Conservation (phyloP, 805 yeast genomes). For the Cyberlindnera samutprakarnensis region DNA sequence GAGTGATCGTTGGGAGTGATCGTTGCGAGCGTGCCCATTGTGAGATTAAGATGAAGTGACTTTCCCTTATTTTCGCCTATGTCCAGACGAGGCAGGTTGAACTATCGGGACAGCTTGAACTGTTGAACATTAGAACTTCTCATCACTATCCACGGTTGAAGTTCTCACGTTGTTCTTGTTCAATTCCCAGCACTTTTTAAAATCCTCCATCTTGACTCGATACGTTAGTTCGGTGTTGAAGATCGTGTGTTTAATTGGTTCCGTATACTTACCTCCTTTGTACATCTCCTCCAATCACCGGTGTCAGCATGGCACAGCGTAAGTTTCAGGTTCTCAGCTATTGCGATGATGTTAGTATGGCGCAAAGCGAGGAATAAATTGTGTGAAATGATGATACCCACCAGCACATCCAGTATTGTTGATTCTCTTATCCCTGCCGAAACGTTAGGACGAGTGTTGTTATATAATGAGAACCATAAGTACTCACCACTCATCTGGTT, state of each 20-base stretch:
- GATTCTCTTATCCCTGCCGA: constrained; percentile 58
- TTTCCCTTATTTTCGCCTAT: no score
- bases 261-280: constrained; percentile 45
- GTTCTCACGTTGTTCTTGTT: constrained; percentile 33
- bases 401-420: constrained; percentile 67
- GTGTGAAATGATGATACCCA: constrained; percentile 25
- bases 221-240: no score
- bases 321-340: constrained; percentile 59
- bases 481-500: constrained; percentile 61
- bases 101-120: background rate
- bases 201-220: constrained; percentile 32
- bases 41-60: no score
- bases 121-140: background rate
- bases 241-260: no score
- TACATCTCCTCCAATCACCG: constrained; percentile 73
- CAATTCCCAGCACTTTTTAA: constrained; percentile 35
- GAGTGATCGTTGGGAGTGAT: no score
- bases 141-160: constrained; percentile 25
- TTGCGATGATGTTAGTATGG: constrained; percentile 4
- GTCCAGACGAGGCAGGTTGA: background rate
- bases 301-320: constrained; percentile 78
- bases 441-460: constrained; percentile 1
- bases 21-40: no score
- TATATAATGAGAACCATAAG: no score
- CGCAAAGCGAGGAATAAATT: no score